A percentile compares a stretch with the other conserved stretches of the same genome.
phyloP scores from a whole-genome alignment of 495 filamentous ascomycete genomes.

The Penicillium tannophilum region DNA sequence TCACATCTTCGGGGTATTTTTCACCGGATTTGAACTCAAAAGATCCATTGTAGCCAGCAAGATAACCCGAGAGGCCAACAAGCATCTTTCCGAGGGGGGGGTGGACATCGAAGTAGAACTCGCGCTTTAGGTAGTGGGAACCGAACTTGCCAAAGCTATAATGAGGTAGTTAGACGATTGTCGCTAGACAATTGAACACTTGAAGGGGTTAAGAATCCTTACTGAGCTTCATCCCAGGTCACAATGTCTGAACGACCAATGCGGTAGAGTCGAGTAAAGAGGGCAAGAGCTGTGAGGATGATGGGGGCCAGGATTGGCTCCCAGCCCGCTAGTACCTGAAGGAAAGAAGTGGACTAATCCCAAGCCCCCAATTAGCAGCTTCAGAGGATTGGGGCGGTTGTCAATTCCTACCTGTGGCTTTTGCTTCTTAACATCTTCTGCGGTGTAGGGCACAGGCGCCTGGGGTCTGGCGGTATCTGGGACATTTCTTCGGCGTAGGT shows the following conservation, averaged over 20 bases:
- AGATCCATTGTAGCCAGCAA: conserved; percentile 97
- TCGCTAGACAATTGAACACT: conserved; percentile 8
- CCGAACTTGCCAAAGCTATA: conserved; percentile 97
- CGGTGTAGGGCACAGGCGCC: conserved; percentile 36
- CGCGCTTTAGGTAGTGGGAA: conserved; percentile 96
- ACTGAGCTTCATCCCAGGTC: conserved; percentile 99
- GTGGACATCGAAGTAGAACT: conserved; percentile 99
- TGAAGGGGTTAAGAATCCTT: conserved; percentile 34
- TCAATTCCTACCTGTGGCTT: conserved; percentile 36
- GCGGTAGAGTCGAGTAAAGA: conserved; percentile 94
- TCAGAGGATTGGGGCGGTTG: neutral
- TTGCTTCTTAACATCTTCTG: conserved; percentile 66
- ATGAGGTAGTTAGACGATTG: conserved; percentile 24
- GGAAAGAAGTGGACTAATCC: conserved; percentile 42
- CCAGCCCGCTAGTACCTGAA: conserved; percentile 71
- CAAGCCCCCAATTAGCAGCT: neutral
- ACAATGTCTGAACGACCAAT: conserved; percentile 95
- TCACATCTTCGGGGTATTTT: conserved; percentile 86
- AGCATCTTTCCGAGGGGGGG: conserved; percentile 98
- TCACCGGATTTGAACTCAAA: conserved; percentile 99
- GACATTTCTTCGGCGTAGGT: conserved; percentile 76
- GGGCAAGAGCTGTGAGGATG: conserved; percentile 81
- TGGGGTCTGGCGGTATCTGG: conserved; percentile 49
- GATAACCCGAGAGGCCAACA: conserved; percentile 90
- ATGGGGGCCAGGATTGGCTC: conserved; percentile 87